phyloP scores from a whole-genome alignment of 1,284 basidiomycete genomes.

The Marasmius tenuissimus region DNA sequence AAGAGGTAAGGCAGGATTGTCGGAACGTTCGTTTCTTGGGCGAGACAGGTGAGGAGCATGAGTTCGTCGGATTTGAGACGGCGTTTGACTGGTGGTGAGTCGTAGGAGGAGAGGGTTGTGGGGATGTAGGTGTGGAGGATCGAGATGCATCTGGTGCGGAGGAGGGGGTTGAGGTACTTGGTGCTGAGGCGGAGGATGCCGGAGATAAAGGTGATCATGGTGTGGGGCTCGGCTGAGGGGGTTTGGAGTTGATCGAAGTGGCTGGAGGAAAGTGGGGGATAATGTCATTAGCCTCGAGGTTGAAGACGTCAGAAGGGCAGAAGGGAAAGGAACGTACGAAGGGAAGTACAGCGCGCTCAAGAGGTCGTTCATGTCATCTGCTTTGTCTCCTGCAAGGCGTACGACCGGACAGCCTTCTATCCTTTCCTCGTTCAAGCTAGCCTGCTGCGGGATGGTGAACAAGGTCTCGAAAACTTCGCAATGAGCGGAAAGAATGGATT shows the following conservation, averaged over 20 bases:
- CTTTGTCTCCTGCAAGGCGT: slow-evolving; percentile 2
- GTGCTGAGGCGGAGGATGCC: slow-evolving; percentile 43
- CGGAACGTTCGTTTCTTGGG: slow-evolving; percentile 32
- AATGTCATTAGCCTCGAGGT: too few species aligned
- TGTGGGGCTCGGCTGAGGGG: slow-evolving; percentile 30
- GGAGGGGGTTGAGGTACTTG: slow-evolving; percentile 40
- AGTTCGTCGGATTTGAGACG: slow-evolving; percentile 35
- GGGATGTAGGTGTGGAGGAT: slow-evolving; percentile 37
- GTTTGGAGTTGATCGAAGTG: slow-evolving; percentile 33
- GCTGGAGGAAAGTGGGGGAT: slow-evolving; percentile 15
- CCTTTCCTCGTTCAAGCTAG: not conserved
- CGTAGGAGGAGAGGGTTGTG: slow-evolving; percentile 33
- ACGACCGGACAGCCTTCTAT: slow-evolving; percentile 13
- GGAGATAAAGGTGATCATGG: slow-evolving; percentile 31
- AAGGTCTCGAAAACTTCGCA: slow-evolving; percentile 38
- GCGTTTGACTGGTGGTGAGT: slow-evolving; percentile 15
- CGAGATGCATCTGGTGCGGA: slow-evolving; percentile 37
- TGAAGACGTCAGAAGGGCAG: not conserved
- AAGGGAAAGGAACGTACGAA: slow-evolving; percentile 7
- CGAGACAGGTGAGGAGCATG: slow-evolving; percentile 38
- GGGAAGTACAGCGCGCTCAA: slow-evolving; percentile 12
- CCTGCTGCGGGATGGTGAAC: slow-evolving; percentile 41
- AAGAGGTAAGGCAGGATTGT: slow-evolving; percentile 38
- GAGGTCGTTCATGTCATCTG: slow-evolving; percentile 9
- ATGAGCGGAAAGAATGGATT: slow-evolving; percentile 37